phyloP scores from a whole-genome alignment of 306 rosid genomes.

The Luffa acutangula region DNA sequence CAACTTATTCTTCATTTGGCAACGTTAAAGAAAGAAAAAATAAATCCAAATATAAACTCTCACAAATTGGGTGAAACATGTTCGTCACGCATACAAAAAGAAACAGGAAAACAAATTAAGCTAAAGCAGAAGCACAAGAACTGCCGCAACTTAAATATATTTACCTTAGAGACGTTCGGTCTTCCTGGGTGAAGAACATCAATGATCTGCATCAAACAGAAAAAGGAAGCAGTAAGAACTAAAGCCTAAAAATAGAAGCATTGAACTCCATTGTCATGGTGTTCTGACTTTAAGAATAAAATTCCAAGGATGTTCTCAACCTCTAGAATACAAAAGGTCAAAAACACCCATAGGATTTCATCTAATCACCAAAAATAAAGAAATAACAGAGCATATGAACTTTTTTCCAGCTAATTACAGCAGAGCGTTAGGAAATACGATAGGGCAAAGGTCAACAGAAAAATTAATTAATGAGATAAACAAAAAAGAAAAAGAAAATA shows the following conservation, averaged over 20 bases:
- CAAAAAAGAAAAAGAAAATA: background rate
- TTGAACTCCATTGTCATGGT: background rate
- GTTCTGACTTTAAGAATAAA: background rate
- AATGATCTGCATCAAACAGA: slow-evolving; percentile 10
- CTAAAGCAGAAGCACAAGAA: background rate
- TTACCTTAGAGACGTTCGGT: slow-evolving; percentile 25
- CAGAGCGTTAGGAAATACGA: background rate
- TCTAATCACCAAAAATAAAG: background rate
- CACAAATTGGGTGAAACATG: background rate
- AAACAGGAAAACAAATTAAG: background rate
- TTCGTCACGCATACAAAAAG: background rate
- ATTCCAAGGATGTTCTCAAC: background rate
- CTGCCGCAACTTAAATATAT: background rate
- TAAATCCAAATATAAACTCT: background rate
- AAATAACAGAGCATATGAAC: background rate
- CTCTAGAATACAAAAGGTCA: background rate
- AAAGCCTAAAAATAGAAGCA: background rate
- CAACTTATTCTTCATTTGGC: no score
- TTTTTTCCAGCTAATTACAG: background rate
- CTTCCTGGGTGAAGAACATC: slow-evolving; percentile 29
- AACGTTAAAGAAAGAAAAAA: background rate
- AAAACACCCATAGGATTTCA: background rate
- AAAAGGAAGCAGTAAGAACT: background rate
- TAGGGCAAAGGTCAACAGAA: background rate
- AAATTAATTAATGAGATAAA: no score